A percentile compares a stretch with the other conserved stretches of the same genome.
phyloP scores from a whole-genome alignment of 345 rosid genomes.

The Eucalyptus camaldulensis region DNA sequence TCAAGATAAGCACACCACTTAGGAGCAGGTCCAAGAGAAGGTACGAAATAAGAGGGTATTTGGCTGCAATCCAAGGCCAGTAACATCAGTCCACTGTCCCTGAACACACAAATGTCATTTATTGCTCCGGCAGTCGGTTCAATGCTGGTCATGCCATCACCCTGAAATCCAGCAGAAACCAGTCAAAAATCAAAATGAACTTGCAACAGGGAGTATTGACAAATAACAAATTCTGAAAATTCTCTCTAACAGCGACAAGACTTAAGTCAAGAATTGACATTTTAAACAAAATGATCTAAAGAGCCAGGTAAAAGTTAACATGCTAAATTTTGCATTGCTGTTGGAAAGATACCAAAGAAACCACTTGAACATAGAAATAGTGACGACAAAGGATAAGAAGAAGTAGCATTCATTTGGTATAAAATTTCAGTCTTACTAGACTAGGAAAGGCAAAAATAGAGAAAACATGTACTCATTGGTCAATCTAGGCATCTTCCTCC shows the following conservation, averaged over 20 bases:
- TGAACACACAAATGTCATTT: slow-evolving; percentile 83
- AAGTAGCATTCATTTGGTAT: background rate
- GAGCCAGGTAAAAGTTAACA: background rate
- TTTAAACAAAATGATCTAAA: background rate
- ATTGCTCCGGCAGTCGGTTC: slow-evolving; percentile 82
- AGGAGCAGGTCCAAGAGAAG: slow-evolving; percentile 94
- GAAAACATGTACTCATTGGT: background rate
- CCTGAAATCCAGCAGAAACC: slow-evolving; percentile 23
- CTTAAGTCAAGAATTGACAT: background rate
- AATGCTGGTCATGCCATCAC: slow-evolving; percentile 85
- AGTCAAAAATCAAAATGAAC: background rate
- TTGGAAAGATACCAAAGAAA: background rate
- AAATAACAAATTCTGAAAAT: background rate
- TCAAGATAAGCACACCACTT: slow-evolving; percentile 85
- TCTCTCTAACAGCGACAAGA: background rate
- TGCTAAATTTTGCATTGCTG: background rate
- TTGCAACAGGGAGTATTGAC: background rate
- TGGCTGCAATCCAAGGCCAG: slow-evolving; percentile 76
- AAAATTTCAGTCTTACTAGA: background rate
- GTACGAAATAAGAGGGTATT: slow-evolving; percentile 84
- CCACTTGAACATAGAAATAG: background rate
- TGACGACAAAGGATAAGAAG: background rate
- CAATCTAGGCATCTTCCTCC: background rate
- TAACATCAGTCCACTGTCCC: slow-evolving; percentile 76
- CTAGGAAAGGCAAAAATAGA: background rate